Evolutionary conservation across 495 filamentous ascomycete species (phyloP).

Genomic region (Penicillium maclennaniae): DNA sequence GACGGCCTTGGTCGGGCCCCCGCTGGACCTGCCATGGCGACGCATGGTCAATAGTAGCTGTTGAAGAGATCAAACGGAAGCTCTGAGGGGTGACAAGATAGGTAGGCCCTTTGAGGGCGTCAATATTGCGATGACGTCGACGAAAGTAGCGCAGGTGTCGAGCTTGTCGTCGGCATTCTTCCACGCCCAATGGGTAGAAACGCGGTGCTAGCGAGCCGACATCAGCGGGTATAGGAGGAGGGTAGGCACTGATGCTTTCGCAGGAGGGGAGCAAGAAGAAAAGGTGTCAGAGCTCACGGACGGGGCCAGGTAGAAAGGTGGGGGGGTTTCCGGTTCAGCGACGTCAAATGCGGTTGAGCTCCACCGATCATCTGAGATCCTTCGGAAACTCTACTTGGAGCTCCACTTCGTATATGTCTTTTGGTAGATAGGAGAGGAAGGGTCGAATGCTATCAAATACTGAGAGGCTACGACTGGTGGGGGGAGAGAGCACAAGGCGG

Average conservation of each 20-base stretch:
- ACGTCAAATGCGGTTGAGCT: constrained; percentile 41
- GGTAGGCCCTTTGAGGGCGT: constrained; percentile 5
- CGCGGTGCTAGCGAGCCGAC: constrained; percentile 12
- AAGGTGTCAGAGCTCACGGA: constrained; percentile 16
- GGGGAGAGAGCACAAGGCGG: constrained; percentile 11
- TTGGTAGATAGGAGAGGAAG: not conserved
- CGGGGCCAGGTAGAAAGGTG: constrained; percentile 21
- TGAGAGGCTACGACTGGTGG: constrained; percentile 3
- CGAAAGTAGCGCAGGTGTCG: constrained; percentile 36
- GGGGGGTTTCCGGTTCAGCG: constrained; percentile 25
- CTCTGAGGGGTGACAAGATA: not conserved
- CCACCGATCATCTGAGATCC: constrained; percentile 35
- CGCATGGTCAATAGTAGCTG: constrained; percentile 32
- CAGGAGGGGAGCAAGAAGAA: constrained; percentile 1
- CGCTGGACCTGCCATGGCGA: constrained; percentile 45
- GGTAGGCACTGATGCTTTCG: not conserved
- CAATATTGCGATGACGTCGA: constrained; percentile 47
- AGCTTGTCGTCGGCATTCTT: constrained; percentile 36
- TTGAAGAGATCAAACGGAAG: constrained; percentile 7
- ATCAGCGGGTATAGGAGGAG: constrained; percentile 17
- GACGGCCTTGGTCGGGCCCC: constrained; percentile 48
- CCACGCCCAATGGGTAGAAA: constrained; percentile 28
- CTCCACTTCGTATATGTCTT: constrained; percentile 8
- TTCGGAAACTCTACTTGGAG: constrained; percentile 26
- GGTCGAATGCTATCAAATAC: not conserved